Evolutionary conservation across 805 yeast species (phyloP), one percentile per base, ranked within the genome.

Genomic region (Cyberlindnera euphorbiiphila): DNA sequence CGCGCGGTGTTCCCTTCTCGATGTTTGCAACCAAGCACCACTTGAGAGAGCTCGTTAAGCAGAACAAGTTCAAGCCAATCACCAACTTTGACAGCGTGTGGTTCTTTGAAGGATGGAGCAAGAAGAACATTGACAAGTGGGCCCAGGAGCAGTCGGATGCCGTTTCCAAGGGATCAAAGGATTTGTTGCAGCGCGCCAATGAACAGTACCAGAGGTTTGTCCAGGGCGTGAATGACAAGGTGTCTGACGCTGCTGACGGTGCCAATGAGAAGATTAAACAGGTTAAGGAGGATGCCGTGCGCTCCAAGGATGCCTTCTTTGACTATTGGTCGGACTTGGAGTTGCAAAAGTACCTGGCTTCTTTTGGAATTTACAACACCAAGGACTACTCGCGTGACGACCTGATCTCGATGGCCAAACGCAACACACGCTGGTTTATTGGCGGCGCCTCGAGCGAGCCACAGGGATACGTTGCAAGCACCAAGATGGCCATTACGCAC

Each of bases 281-380:
- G 20, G 16, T 37, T 4, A 25, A 40, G 13, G 33, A 19, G 10
- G 43, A 38, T 14, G 36, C 36, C 3, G 36, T 34, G 36, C 29
- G 31, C 11, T 29, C 39, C 3, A 43, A 42, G 34, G 59, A 53
- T 28, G 41, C 50, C 1, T 47, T 63, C 13, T 60, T 70, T 37
- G 56, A 64, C 19, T 51, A 62, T 9, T 71, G 73, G 71, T 59
- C 72, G 2, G 59, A 57, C 13, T 62, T 62, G 17, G 78, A 73
- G 38, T 52, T 73, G 39, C 57, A 46, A 30, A 43, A 60, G 12
- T 72, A 71, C 45, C 50, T 72, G 39, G 53, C 57, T 13, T 57
- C 66, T 4, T 71, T 65, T 51, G 76, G 76, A n/a, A 50, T 60
- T 27, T 55, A 60, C 12, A 39, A 58, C 21, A 44, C 57, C 5